Evolutionary conservation across 202 grass and related monocot genomes (phyloP).

Genomic region (Zoysia matrella): DNA sequence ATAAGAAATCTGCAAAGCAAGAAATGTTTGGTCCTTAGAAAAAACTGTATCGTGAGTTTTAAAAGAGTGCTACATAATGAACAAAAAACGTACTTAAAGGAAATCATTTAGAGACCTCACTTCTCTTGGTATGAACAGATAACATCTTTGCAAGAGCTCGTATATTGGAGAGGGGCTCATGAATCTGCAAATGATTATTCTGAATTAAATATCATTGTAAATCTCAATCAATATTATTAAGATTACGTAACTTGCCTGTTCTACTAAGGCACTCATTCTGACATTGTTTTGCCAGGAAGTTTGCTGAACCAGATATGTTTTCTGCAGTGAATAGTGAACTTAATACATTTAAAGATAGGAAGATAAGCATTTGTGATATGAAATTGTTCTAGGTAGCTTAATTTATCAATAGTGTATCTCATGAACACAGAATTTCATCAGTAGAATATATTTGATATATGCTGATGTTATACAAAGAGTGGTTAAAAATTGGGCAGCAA

Average conservation of each 20-base stretch:
- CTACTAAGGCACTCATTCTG: conserved; percentile 79
- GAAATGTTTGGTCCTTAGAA: conserved; percentile 7
- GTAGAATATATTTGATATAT: background rate
- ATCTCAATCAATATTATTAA: background rate
- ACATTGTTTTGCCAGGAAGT: conserved; percentile 86
- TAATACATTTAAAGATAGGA: background rate
- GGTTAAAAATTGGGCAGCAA: background rate
- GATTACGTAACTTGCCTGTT: conserved; percentile 56
- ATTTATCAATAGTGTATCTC: background rate
- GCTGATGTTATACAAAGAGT: background rate
- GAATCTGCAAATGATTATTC: conserved; percentile 55
- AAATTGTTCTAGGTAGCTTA: background rate
- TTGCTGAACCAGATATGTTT: conserved; percentile 79
- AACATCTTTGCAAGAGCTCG: conserved; percentile 77
- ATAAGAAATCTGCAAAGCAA: conserved; percentile 58
- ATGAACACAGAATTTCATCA: background rate
- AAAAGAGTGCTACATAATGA: background rate
- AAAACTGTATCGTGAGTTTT: background rate
- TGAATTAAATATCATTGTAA: background rate
- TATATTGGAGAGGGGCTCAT: conserved; percentile 72
- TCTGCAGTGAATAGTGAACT: conserved; percentile 46
- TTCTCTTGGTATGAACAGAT: conserved; percentile 62
- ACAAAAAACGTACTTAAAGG: background rate
- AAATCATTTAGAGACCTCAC: conserved; percentile 55
- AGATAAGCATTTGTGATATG: conserved; percentile 16